Conservation (phyloP, 345 rosid species). For the Arabidopsis arenosa region DNA sequence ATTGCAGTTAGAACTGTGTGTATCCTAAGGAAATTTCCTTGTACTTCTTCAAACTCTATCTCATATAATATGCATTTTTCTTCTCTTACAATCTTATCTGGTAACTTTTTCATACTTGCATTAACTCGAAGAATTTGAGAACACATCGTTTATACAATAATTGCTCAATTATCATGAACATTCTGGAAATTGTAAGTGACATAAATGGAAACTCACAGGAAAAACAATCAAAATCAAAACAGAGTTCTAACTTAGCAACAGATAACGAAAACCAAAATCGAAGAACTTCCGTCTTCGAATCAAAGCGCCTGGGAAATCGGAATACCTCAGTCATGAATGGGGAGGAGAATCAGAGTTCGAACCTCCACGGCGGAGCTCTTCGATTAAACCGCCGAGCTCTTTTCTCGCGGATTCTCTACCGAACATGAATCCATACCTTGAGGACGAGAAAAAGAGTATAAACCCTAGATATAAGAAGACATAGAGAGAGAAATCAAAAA, state of each 20-base stretch:
- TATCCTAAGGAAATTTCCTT: slow-evolving; percentile 18
- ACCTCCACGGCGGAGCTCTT: slow-evolving; percentile 66
- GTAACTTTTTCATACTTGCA: slow-evolving; percentile 4
- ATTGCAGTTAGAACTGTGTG: slow-evolving; percentile 1
- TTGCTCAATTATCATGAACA: slow-evolving; percentile 20
- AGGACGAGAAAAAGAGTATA: background rate
- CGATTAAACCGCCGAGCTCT: slow-evolving; percentile 79
- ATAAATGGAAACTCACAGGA: background rate
- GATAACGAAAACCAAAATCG: background rate
- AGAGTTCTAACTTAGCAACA: slow-evolving; percentile 15
- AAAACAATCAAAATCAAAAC: too few relatives aligned
- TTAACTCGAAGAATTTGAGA: slow-evolving; percentile 8
- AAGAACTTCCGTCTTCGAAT: background rate
- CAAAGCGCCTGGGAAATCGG: slow-evolving; percentile 12
- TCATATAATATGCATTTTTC: slow-evolving; percentile 1
- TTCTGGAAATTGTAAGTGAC: slow-evolving; percentile 3
- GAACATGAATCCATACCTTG: slow-evolving; percentile 94
- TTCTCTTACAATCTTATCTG: slow-evolving; percentile 8
- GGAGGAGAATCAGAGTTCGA: slow-evolving; percentile 48
- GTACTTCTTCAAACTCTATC: slow-evolving; percentile 21
- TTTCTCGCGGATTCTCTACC: slow-evolving; percentile 92
- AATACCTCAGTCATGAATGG: slow-evolving; percentile 47
- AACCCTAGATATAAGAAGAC: slow-evolving; percentile 18
- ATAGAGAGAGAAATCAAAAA: background rate
- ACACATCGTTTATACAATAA: slow-evolving; percentile 31